phyloP scores from a whole-genome alignment of 2,329 filamentous ascomycete species.

The Aspergillus sp. region DNA sequence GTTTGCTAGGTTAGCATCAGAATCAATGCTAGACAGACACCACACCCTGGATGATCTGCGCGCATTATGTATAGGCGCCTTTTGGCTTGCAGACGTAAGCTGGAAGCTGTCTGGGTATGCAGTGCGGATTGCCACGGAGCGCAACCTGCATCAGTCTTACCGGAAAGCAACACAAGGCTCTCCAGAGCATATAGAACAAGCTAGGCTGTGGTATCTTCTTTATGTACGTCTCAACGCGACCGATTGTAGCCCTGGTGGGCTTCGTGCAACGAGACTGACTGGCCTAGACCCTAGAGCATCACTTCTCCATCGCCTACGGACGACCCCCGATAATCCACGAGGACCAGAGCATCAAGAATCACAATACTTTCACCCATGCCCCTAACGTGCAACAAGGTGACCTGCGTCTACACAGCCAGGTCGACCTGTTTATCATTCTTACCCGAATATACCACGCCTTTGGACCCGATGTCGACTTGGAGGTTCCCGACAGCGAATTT shows the following conservation, averaged over 20 bases:
- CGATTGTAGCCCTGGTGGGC: background rate
- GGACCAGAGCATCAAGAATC: constrained; percentile 40
- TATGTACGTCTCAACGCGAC: constrained; percentile 36
- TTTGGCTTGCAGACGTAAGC: constrained; percentile 58
- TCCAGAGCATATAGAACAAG: constrained; percentile 40
- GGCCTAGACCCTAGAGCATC: constrained; percentile 43
- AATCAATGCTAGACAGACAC: constrained; percentile 55
- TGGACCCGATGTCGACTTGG: constrained; percentile 46
- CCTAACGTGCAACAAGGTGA: constrained; percentile 37
- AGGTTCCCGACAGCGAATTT: constrained; percentile 44
- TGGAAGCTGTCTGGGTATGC: constrained; percentile 50
- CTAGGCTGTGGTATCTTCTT: constrained; percentile 45
- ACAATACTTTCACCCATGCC: constrained; percentile 35
- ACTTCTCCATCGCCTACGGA: constrained; percentile 49
- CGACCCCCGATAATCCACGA: constrained; percentile 48
- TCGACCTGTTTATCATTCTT: constrained; percentile 48
- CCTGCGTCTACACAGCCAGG: constrained; percentile 44
- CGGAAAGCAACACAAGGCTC: constrained; percentile 43
- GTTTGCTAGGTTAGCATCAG: constrained; percentile 55
- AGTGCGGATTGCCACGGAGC: constrained; percentile 47
- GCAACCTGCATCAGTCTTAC: constrained; percentile 46
- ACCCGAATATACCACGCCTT: constrained; percentile 49
- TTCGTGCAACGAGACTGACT: constrained; percentile 17
- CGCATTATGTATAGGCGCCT: constrained; percentile 57
- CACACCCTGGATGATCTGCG: constrained; percentile 55